Base-by-base conservation (phyloP, 169 alveolate genomes). In the Plasmodium cynomolgi region DNA sequence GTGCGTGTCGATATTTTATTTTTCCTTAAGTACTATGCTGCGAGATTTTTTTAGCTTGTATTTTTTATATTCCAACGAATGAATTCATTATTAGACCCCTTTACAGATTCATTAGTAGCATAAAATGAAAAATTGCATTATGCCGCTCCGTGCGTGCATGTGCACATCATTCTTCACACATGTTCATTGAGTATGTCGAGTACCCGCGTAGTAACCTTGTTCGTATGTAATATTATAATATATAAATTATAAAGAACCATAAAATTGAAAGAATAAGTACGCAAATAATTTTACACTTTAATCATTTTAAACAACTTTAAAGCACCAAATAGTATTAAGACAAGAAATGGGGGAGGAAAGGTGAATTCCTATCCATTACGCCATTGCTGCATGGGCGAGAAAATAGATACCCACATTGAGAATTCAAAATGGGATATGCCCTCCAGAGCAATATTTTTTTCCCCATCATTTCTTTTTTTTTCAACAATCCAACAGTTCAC, bases 331-430 rank as follows among this genome's bases (percentile, higher is more conserved):
- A 41, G 72, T 20, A 23, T 80, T 80, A 80, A 80, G 8, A 20
- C 33, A 80, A 41, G 58, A 34, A 13, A 50, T 44, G 3, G n/a
- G 62, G 62, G 1, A 2, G 62, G 62, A 6, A 44, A 44, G n/a
- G 54, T 0, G 58, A 15, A 23, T 80, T 80, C 11, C n/a, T n/a
- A 17, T 80, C 29, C 84, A 80, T 41, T 41, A 80, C 47, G 13
- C 11, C 39, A 50, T 44, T 23, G 4, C 58, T 44, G 37, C 4
- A 68, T n/a, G n/a, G 39, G n/a, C 31, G 15, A 50, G 71, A 20
- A 80, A 80, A 80, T 80, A 44, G 84, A 80, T 80, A 80, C 39
- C 17, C 84, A 80, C 29, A 80, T 17, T 80, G 84, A 41, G 50
- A 80, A n/a, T 80, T n/a, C 17, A 31, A 80, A 41, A 80, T 80